These are phyloP conservation scores for Neckera pumila DNA, from an alignment of 225 moss, liverwort and hornwort species.

Conservation along the genomic window DNA sequence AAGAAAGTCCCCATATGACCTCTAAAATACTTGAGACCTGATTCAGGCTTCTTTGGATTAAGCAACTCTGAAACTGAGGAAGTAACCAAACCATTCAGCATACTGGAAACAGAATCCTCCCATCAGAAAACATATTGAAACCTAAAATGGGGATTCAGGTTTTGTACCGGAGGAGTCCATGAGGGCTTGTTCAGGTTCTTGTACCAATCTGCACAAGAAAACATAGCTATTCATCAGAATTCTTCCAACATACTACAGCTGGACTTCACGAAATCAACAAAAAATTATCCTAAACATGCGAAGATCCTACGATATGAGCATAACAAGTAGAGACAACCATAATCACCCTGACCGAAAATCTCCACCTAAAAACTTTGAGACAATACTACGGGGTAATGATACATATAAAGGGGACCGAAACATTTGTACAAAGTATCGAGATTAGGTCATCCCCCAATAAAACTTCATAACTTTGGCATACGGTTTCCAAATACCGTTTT, in stretches of 20 bases:
- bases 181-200: slow-evolving; percentile 67
- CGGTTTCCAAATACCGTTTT: neutral
- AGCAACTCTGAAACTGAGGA: neutral
- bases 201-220: slow-evolving; percentile 61
- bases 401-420: neutral
- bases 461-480: neutral
- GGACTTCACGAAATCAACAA: neutral
- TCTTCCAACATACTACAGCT: neutral
- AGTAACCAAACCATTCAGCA: neutral
- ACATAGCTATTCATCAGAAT: neutral
- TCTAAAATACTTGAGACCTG: neutral
- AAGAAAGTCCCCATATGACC: neutral
- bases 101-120: neutral
- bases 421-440: neutral
- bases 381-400: neutral
- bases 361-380: neutral
- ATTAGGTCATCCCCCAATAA: neutral
- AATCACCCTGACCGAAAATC: neutral
- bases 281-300: neutral
- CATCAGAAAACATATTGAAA: neutral
- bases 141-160: neutral
- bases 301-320: neutral
- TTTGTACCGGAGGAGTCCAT: slow-evolving; percentile 88
- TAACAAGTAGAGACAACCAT: neutral
- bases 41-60: neutral